Evolutionary conservation across 1,284 basidiomycete genomes (phyloP).

Genomic region (Taiwanofungus camphoratus): DNA sequence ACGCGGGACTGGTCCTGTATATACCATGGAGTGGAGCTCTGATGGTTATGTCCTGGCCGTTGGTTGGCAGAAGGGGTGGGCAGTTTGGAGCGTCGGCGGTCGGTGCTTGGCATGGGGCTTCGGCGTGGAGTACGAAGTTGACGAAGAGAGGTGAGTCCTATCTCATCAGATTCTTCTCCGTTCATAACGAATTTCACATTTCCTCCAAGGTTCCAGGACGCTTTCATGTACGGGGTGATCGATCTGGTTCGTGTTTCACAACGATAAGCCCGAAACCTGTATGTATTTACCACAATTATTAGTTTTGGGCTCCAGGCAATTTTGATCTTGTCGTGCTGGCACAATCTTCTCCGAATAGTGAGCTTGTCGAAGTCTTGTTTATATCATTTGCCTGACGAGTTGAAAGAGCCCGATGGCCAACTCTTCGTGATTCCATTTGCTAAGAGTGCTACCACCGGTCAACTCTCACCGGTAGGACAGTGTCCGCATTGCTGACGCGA

Average conservation of each 20-base stretch:
- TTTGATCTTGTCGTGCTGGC: slow-evolving; percentile 79
- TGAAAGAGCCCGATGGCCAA: slow-evolving; percentile 55
- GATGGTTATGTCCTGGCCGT: slow-evolving; percentile 98
- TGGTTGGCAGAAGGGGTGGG: slow-evolving; percentile 88
- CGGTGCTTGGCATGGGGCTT: slow-evolving; percentile 75
- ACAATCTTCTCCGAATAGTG: slow-evolving; percentile 42
- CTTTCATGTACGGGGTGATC: slow-evolving; percentile 78
- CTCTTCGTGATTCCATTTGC: slow-evolving; percentile 89
- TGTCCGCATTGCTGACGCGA: background rate
- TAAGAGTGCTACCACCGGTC: slow-evolving; percentile 88
- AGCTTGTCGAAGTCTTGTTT: slow-evolving; percentile 15
- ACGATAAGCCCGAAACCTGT: background rate
- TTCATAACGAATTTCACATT: slow-evolving; percentile 3
- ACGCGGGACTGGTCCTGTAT: slow-evolving; percentile 65
- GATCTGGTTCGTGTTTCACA: slow-evolving; percentile 45
- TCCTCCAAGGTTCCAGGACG: slow-evolving; percentile 63
- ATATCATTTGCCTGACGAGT: background rate
- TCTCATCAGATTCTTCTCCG: background rate
- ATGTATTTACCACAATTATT: background rate
- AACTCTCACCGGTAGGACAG: slow-evolving; percentile 77
- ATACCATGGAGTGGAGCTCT: slow-evolving; percentile 82
- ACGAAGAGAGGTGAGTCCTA: slow-evolving; percentile 42
- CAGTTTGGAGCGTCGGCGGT: slow-evolving; percentile 88
- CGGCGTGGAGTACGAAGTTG: slow-evolving; percentile 62
- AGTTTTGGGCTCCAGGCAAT: slow-evolving; percentile 93